Percentiles rank a stretch among this genome's conserved stretches.
Conservation (phyloP, 2,329 filamentous ascomycete genomes). For the Monosporascus ibericus region DNA sequence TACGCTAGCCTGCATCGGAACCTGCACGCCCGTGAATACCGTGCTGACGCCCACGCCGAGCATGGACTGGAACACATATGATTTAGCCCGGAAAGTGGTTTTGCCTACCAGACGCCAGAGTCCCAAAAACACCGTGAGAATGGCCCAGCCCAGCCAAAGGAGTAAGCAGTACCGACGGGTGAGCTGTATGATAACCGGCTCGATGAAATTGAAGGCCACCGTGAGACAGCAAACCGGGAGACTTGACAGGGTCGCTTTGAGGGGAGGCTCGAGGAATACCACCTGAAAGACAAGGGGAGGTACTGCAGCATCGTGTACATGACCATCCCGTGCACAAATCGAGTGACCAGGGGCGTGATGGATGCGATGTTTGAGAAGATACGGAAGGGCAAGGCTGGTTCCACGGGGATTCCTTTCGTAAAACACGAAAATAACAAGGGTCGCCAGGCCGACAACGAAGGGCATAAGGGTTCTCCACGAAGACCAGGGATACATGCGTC, state of each 20-base stretch:
- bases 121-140: constrained; percentile 53
- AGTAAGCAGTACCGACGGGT: constrained; percentile 55
- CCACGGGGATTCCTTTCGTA: constrained; percentile 44
- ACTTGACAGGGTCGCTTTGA: constrained; percentile 47
- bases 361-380: constrained; percentile 1
- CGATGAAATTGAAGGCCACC: constrained; percentile 54
- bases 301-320: constrained; percentile 11
- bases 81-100: constrained; percentile 37
- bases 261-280: constrained; percentile 45
- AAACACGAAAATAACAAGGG: constrained; percentile 44
- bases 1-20: constrained; percentile 29
- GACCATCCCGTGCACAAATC: constrained; percentile 6
- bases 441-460: constrained; percentile 47
- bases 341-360: constrained; percentile 17
- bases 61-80: constrained; percentile 15
- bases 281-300: constrained; percentile 36
- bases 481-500: constrained; percentile 58
- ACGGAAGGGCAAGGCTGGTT: constrained; percentile 30
- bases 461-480: constrained; percentile 58
- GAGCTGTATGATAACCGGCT: constrained; percentile 48
- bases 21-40: neutral
- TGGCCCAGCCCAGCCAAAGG: constrained; percentile 54
- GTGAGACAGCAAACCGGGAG: constrained; percentile 53
- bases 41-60: constrained; percentile 13
- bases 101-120: constrained; percentile 19